These are phyloP conservation scores for Rhizopus arrhizus DNA, from an alignment of 371 early-diverging fungal species.

Conservation along the genomic window DNA sequence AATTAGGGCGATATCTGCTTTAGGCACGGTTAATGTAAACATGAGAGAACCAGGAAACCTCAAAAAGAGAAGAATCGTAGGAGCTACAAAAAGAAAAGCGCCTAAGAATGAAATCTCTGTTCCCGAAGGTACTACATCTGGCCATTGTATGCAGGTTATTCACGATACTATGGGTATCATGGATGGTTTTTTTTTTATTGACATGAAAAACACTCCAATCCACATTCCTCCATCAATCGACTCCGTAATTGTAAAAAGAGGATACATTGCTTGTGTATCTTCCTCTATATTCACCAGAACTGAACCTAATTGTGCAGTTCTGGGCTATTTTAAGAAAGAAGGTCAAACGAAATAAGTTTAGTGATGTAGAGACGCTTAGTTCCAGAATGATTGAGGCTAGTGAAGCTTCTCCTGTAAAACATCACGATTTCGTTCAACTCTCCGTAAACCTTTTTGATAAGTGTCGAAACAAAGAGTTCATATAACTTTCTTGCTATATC, in stretches of 20 bases:
- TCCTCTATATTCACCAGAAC: conserved; percentile 8
- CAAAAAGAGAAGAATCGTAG: not conserved
- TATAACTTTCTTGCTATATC: too few species aligned
- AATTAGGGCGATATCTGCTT: conserved; percentile 7
- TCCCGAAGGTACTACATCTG: conserved; percentile 8
- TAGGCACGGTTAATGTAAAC: conserved; percentile 5
- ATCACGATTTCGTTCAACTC: too few species aligned
- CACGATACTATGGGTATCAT: not conserved
- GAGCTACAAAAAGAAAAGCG: conserved; percentile 10
- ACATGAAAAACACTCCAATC: conserved; percentile 7
- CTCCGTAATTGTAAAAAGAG: not conserved
- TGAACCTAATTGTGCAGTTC: too few species aligned
- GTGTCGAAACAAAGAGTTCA: too few species aligned
- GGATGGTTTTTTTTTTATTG: conserved; percentile 5
- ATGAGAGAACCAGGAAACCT: conserved; percentile 1
- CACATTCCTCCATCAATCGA: conserved; percentile 1
- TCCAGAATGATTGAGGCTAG: too few species aligned
- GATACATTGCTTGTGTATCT: too few species aligned
- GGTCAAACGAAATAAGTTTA: too few species aligned
- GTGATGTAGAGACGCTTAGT: too few species aligned
- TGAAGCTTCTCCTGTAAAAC: too few species aligned
- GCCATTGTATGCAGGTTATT: conserved; percentile 2
- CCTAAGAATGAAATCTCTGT: conserved; percentile 6
- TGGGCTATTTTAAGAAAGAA: too few species aligned
- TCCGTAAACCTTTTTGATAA: too few species aligned